Evolutionary conservation across 306 rosid species (phyloP), one percentile per base, ranked within the genome.

Genomic region (Abrus pulchellus): DNA sequence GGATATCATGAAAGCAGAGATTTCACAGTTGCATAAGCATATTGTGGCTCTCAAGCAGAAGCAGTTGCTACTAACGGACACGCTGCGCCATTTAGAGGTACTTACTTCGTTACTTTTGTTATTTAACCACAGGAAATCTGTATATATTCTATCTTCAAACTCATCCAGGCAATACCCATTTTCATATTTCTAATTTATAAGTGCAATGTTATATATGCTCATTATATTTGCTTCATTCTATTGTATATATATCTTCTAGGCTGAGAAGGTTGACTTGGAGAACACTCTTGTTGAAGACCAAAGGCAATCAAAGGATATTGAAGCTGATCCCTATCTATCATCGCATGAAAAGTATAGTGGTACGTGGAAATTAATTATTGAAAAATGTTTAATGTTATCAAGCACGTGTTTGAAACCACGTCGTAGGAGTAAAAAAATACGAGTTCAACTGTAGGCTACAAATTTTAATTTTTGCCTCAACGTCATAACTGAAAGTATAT

Each of bases 241-340:
- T 6, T 43, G 7, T 5, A 43, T 43, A 43, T 43, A 43, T 43
- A 43, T 1, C 36, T 71, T 87, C 78, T 82, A 95, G 99, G 88
- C 97, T 59, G 99, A 95, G 64, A 95, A 93, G 76, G 97, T 95
- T 75, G 98, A 95, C 83, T 85, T 95, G 92, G 99, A 95, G 90
- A 93, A 93, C 78, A 89, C 98, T 10, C 87, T 95, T 60, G 90
- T 95, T 75, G 98, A 95, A 83, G 89, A 87, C 87, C 95, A 82
- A 71, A 86, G 83, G 68, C 97, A 84, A 72, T 66, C 84, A 9
- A 86, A 79, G 77, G 93, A 91, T 70, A 20, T 20, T 20, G 73
- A 75, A 8, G 82, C 83, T 60, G 77, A 84, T 45, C 73, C 91
- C 54, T 71, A 87, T 78, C 85, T 80, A 73, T 85, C 80, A 47